A percentile compares a stretch with the other conserved stretches of the same genome.
phyloP scores from a whole-genome alignment of 1,139 yeast species.

The Pichia sp. region DNA sequence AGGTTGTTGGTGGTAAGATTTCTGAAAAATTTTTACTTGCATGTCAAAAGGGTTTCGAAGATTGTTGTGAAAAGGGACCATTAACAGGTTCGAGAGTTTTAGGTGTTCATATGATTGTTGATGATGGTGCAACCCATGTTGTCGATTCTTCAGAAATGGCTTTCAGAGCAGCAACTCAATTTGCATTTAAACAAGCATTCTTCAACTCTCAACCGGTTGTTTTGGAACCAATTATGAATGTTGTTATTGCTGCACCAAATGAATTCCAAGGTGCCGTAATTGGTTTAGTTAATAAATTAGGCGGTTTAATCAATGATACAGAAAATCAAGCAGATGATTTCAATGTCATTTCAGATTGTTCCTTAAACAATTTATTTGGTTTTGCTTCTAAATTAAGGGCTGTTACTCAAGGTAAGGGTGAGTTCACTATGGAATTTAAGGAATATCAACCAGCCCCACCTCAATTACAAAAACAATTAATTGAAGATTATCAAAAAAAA shows the following conservation, averaged over 20 bases:
- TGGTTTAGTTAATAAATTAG: conserved; percentile 84
- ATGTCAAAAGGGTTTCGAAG: conserved; percentile 93
- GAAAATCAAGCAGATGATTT: conserved; percentile 94
- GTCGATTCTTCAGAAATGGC: conserved; percentile 97
- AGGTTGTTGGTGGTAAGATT: conserved; percentile 94
- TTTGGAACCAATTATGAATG: conserved; percentile 93
- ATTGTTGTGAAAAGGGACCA: conserved; percentile 94
- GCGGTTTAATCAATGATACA: conserved; percentile 89
- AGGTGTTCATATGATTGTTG: conserved; percentile 87
- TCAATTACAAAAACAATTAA: conserved; percentile 83
- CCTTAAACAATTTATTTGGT: conserved; percentile 92
- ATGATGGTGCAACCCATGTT: conserved; percentile 96
- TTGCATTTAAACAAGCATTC: conserved; percentile 91
- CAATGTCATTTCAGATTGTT: conserved; percentile 88
- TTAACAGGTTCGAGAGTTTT: conserved; percentile 89
- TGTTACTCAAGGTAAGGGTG: conserved; percentile 98
- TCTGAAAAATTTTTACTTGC: conserved; percentile 93
- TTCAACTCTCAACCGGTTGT: conserved; percentile 77
- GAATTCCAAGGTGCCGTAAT: conserved; percentile 95
- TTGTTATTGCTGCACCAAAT: conserved; percentile 86
- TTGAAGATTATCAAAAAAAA: conserved; percentile 72
- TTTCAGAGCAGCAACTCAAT: conserved; percentile 85
- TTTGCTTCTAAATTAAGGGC: conserved; percentile 95
- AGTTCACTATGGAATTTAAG: conserved; percentile 89
- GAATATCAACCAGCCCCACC: conserved; percentile 89